Base-by-base conservation (phyloP, 768 basidiomycete species). In the Boletus subcaerulescens region DNA sequence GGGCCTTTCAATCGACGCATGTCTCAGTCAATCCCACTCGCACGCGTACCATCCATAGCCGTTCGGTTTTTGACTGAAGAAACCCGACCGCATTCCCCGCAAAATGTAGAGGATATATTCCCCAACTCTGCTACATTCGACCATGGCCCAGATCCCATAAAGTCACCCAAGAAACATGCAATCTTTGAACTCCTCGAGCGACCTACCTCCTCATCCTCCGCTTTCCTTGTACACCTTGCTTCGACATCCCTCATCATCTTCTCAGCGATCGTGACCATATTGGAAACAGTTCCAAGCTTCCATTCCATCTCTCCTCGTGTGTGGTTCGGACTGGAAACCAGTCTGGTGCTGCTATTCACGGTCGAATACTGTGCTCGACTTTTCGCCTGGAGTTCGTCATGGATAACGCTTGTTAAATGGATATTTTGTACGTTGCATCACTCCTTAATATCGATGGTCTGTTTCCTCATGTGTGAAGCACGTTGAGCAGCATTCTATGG, bases 311-410 rank as follows among this genome's bases (percentile, higher is more conserved):
- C 84, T 3, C 82, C 80, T 14, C 76, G 84, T 36, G 75, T 87
- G 8, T 92, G 93, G 84, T 96, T 96, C 57, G 93, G 93, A 1
- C 66, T 93, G 20, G 93, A 95, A 73, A 93, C 92, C 17, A 85
- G 80, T 48, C 71, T 95, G 11, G 93, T 95, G 24, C 83, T 86
- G 45, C 68, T 94, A 3, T 96, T 95, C 69, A 94, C 93, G 0
- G 77, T 92, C 53, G 93, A 97, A 71, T 95, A 91, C 65, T 67
- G 86, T 26, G 82, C 81, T 13, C 75, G 90, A 35, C 82, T 82
- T 64, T 52, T 89, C 1, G 91, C 90, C n/a, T 90, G 82, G 86
- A 93, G 83, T 63, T 79, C 70, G 54, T 79, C 82, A 0, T 86
- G 82, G 88, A 73, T 73, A 32, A 75, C 77, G 14, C 72, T 89